phyloP scores from a whole-genome alignment of 495 filamentous ascomycete species.

The Pyronema domesticum region DNA sequence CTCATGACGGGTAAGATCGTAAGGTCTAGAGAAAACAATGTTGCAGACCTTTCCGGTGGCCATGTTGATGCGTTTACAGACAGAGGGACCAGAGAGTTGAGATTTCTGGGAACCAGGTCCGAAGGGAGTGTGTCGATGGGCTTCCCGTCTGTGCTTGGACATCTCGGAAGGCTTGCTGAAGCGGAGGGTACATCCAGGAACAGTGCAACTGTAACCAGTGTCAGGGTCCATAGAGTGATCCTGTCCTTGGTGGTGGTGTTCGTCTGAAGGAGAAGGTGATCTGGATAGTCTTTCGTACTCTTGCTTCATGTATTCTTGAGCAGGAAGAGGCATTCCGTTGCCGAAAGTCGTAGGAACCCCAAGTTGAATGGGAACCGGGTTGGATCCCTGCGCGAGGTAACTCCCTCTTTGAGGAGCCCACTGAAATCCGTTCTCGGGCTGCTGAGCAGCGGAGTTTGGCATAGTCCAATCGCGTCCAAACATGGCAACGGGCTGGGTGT shows the following conservation, averaged over 20 bases:
- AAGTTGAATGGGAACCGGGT: too few species aligned
- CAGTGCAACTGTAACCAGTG: slow-evolving; percentile 89
- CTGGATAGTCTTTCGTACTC: too few species aligned
- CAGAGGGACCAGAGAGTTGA: slow-evolving; percentile 76
- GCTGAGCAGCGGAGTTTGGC: too few species aligned
- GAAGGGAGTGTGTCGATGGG: slow-evolving; percentile 46
- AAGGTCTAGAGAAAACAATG: slow-evolving; percentile 87
- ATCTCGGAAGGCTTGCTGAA: slow-evolving; percentile 75
- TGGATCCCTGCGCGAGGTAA: too few species aligned
- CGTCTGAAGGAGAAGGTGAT: slow-evolving; percentile 4
- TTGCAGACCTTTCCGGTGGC: slow-evolving; percentile 94
- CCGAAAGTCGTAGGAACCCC: too few species aligned
- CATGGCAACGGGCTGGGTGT: too few species aligned
- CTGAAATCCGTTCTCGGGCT: too few species aligned
- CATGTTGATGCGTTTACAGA: slow-evolving; percentile 81
- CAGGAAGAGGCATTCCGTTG: too few species aligned
- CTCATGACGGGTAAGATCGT: slow-evolving; percentile 93
- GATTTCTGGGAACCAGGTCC: slow-evolving; percentile 30
- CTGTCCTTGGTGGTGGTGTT: slow-evolving; percentile 32
- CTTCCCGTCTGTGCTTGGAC: slow-evolving; percentile 91
- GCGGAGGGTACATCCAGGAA: slow-evolving; percentile 72
- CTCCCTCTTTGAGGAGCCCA: too few species aligned
- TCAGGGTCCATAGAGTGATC: slow-evolving; percentile 49
- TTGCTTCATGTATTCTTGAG: too few species aligned
- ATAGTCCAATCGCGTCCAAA: too few species aligned